Conservation (phyloP, 345 rosid genomes). For the Triadica sebifera region DNA sequence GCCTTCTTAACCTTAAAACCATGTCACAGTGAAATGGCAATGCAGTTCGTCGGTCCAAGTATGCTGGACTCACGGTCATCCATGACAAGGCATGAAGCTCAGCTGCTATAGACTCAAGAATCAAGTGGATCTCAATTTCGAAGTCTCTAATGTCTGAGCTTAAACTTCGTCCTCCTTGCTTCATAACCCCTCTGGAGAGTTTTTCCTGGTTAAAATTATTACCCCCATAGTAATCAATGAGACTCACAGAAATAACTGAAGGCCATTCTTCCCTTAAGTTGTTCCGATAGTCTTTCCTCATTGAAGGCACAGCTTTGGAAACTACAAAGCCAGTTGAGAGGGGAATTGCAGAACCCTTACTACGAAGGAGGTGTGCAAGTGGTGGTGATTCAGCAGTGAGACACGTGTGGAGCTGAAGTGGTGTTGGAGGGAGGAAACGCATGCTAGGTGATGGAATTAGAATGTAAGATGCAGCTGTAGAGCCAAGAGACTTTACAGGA, state of each 20-base stretch:
- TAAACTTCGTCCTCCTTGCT: slow-evolving; percentile 57
- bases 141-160: slow-evolving; percentile 64
- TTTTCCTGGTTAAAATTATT: slow-evolving; percentile 51
- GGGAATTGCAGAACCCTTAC: slow-evolving; percentile 88
- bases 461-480: slow-evolving; percentile 75
- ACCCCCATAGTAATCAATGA: slow-evolving; percentile 84
- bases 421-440: slow-evolving; percentile 89
- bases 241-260: slow-evolving; percentile 78
- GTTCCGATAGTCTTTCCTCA: slow-evolving; percentile 71
- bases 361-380: slow-evolving; percentile 96
- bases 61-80: slow-evolving; percentile 96
- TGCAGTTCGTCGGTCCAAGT: slow-evolving; percentile 70
- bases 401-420: slow-evolving; percentile 90
- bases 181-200: slow-evolving; percentile 42
- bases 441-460: slow-evolving; percentile 92
- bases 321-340: slow-evolving; percentile 88
- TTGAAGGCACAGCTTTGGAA: slow-evolving; percentile 85
- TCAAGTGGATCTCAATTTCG: slow-evolving; percentile 68
- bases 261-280: slow-evolving; percentile 92
- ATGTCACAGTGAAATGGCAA: slow-evolving; percentile 94
- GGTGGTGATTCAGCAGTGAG: slow-evolving; percentile 99
- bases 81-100: slow-evolving; percentile 98
- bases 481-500: slow-evolving; percentile 90
- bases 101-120: slow-evolving; percentile 79
- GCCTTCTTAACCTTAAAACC: slow-evolving; percentile 90